Percentiles rank a stretch among this genome's conserved stretches.
These are phyloP conservation scores for Ilex paraguariensis DNA, from an alignment of 305 asterid species.

Conservation along the genomic window DNA sequence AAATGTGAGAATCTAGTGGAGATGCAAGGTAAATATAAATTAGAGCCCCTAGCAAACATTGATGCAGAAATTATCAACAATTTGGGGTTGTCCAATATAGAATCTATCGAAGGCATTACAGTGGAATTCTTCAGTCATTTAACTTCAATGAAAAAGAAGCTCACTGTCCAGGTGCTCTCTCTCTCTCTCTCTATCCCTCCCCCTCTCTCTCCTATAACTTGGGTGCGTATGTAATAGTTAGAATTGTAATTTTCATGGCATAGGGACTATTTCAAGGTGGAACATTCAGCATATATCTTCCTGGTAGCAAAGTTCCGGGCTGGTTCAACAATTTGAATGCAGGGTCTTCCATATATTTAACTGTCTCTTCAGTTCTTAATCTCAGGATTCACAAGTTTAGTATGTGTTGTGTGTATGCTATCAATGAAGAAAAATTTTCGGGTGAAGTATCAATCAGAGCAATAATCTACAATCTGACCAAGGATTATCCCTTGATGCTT, in stretches of 20 bases:
- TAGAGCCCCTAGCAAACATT: slow-evolving; percentile 6
- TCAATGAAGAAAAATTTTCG: too few relatives aligned
- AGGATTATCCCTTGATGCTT: slow-evolving; percentile 14
- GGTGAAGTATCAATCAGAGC: neutral
- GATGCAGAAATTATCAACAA: slow-evolving; percentile 4
- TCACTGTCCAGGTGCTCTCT: neutral
- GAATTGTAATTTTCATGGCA: neutral
- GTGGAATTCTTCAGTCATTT: slow-evolving; percentile 20
- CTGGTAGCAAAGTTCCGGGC: slow-evolving; percentile 12
- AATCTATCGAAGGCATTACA: neutral
- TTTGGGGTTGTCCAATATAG: neutral
- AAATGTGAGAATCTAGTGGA: slow-evolving; percentile 22
- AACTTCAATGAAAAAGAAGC: slow-evolving; percentile 6
- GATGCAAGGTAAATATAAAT: slow-evolving; percentile 12
- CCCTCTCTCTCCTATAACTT: too few relatives aligned
- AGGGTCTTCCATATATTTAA: slow-evolving; percentile 3
- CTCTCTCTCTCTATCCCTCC: neutral
- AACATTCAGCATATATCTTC: slow-evolving; percentile 14
- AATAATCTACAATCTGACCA: slow-evolving; percentile 12
- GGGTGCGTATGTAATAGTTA: neutral
- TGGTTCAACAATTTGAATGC: slow-evolving; percentile 3
- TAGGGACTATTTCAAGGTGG: slow-evolving; percentile 21
- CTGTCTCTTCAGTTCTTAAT: slow-evolving; percentile 8
- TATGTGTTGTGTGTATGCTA: neutral
- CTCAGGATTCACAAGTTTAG: slow-evolving; percentile 10